phyloP scores from a whole-genome alignment of 2,329 filamentous ascomycete species.

The Alternaria sp. region DNA sequence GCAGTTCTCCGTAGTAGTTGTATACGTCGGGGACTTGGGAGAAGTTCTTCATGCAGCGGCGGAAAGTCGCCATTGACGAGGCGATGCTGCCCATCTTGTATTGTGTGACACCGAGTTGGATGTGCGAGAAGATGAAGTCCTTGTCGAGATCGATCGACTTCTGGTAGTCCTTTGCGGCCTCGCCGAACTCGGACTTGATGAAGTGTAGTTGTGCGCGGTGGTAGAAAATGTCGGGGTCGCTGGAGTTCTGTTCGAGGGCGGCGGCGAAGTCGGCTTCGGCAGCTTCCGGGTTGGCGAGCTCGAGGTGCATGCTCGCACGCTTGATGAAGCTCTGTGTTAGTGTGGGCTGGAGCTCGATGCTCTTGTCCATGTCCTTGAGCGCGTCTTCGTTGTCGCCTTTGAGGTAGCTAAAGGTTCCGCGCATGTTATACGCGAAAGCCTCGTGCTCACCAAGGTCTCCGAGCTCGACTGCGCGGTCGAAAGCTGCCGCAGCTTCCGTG shows the following conservation, averaged over 20 bases:
- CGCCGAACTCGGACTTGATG: slow-evolving; percentile 90
- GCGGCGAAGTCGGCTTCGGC: slow-evolving; percentile 87
- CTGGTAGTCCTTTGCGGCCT: slow-evolving; percentile 97
- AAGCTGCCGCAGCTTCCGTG: slow-evolving; percentile 82
- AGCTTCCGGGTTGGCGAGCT: slow-evolving; percentile 84
- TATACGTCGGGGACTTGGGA: slow-evolving; percentile 96
- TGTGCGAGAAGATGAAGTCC: slow-evolving; percentile 98
- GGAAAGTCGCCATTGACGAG: slow-evolving; percentile 98
- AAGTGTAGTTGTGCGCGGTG: slow-evolving; percentile 98
- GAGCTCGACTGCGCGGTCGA: slow-evolving; percentile 85
- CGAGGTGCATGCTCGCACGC: slow-evolving; percentile 95
- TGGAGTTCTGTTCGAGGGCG: slow-evolving; percentile 81
- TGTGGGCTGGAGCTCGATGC: slow-evolving; percentile 84
- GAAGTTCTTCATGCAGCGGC: slow-evolving; percentile 97
- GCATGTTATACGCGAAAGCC: slow-evolving; percentile 93
- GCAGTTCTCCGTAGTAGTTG: slow-evolving; percentile 98
- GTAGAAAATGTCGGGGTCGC: slow-evolving; percentile 98
- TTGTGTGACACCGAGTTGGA: slow-evolving; percentile 97
- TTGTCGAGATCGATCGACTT: slow-evolving; percentile 97
- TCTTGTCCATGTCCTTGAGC: slow-evolving; percentile 86
- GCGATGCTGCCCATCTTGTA: slow-evolving; percentile 99
- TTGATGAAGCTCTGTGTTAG: slow-evolving; percentile 99
- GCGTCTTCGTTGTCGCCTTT: slow-evolving; percentile 86
- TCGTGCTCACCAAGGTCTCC: slow-evolving; percentile 82
- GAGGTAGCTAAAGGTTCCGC: slow-evolving; percentile 93